Evolutionary conservation across 805 yeast species (phyloP).

Genomic region (Candida quercuum): DNA sequence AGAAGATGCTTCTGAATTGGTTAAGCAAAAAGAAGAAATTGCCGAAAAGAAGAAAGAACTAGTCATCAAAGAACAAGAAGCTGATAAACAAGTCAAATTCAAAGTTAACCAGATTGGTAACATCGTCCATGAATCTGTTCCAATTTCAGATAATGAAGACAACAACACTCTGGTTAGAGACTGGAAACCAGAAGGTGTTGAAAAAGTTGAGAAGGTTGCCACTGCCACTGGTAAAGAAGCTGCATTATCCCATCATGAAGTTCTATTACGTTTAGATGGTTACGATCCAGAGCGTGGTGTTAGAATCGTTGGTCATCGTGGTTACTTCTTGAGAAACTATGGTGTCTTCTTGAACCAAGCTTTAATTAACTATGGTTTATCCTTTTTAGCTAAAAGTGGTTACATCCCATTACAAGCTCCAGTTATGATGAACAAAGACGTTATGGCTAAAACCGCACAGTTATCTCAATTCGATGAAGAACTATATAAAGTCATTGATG

Average conservation of each 20-base stretch:
- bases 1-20: conserved; percentile 85
- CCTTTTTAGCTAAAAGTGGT: conserved; percentile 70
- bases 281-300: conserved; percentile 99
- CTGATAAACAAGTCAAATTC: conserved; percentile 65
- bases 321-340: conserved; percentile 88
- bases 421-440: conserved; percentile 99
- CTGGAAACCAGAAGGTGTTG: conserved; percentile 78
- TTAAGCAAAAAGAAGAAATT: conserved; percentile 74
- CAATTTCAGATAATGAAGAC: conserved; percentile 81
- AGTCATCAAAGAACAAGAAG: conserved; percentile 65
- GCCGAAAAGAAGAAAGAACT: conserved; percentile 65
- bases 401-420: conserved; percentile 96
- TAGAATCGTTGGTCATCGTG: conserved; percentile 96
- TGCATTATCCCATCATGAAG: conserved; percentile 88
- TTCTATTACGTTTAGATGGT: conserved; percentile 89
- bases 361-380: conserved; percentile 90
- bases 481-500: conserved; percentile 93
- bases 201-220: conserved; percentile 57
- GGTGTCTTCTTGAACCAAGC: conserved; percentile 99
- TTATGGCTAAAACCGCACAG: conserved; percentile 99
- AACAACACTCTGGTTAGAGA: conserved; percentile 82
- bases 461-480: conserved; percentile 97
- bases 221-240: conserved; percentile 77
- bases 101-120: conserved; percentile 93
- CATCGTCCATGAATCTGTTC: conserved; percentile 89